Base-by-base conservation (phyloP, 2,329 filamentous ascomycete species). In the Fusarium sp. region DNA sequence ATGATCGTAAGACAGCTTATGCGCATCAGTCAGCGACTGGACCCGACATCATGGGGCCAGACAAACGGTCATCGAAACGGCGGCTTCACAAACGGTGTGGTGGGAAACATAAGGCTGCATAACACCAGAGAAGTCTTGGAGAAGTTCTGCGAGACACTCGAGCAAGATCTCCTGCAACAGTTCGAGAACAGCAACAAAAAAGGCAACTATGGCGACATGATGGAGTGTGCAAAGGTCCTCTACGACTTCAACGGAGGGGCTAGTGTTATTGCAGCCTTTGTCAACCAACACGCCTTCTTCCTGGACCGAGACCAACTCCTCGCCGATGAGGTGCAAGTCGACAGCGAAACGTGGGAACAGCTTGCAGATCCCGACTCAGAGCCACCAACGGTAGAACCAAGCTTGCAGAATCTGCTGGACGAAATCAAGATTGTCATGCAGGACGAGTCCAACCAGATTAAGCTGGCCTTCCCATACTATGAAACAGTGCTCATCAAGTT, bases 281-380 rank as follows among this genome's bases (percentile, higher is more conserved):
- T 99, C 72, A 99, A 99, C 73, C 95, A 99, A 75, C 96, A 99
- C 77, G 93, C 97, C 71, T 99, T 99, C 82, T 99, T 99, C 78
- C 97, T 99, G 71, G 95, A 98, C 73, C 85, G 93, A 23, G 95
- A 93, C 66, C 94, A 98, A 74, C 81, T 99, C 53, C 89, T 97
- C 45, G 90, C 89, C 1, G 93, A 97, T 70, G 93, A 97, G 73
- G 86, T 96, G 14, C 84, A 84, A 3, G 84, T 86, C 11, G 91
- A 95, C 68, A 84, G 83, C 54, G 86, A 92, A 60, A 89, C 87
- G 2, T 97, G 94, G 93, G 94, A 98, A 53, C 88, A 89, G 66
- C 82, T 99, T 48, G 94, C 96, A 42, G 95, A 99, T 71, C 96
- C 96, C 0, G 95, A 99, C 76, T 87, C 91, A 1, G 93, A 97